A percentile compares a stretch with the other conserved stretches of the same genome.
Conservation (phyloP, 2,329 filamentous ascomycete genomes). For the Trichoderma sp. region DNA sequence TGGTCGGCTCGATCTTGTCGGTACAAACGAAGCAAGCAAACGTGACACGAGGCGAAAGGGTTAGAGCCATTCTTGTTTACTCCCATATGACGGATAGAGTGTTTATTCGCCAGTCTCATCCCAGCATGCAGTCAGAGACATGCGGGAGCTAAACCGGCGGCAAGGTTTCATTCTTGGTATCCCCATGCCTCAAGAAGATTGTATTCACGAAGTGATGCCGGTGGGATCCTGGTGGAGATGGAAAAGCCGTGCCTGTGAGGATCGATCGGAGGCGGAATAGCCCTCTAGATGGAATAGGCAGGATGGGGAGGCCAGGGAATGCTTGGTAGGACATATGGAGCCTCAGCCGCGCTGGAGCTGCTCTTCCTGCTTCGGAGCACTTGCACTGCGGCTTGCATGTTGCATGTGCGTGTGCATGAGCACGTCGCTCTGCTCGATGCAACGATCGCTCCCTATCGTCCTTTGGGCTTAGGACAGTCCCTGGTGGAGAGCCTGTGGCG, state of each 20-base stretch:
- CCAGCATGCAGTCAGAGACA: not conserved
- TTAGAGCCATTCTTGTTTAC: not conserved
- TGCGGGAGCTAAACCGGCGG: conserved; percentile 5
- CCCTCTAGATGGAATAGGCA: conserved; percentile 9
- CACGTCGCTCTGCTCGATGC: conserved; percentile 18
- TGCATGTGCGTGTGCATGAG: conserved; percentile 22
- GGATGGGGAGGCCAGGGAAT: not conserved
- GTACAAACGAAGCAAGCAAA: not conserved
- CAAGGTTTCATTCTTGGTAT: conserved; percentile 9
- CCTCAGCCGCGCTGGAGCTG: conserved; percentile 5
- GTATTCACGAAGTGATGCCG: not conserved
- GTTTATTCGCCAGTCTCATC: conserved; percentile 1
- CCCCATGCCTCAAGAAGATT: conserved; percentile 5
- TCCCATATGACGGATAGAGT: no score
- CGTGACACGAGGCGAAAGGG: not conserved
- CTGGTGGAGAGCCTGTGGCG: conserved; percentile 28
- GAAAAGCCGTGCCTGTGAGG: conserved; percentile 20
- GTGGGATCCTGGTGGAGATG: conserved; percentile 17
- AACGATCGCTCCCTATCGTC: conserved; percentile 29
- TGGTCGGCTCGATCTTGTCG: not conserved
- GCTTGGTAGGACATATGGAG: not conserved
- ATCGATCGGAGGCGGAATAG: conserved; percentile 20
- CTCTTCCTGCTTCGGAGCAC: conserved; percentile 10
- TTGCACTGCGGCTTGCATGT: conserved; percentile 20
- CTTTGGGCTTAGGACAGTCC: conserved; percentile 20